Evolutionary conservation across 306 rosid species (phyloP), one percentile per base, ranked within the genome.

Genomic region (Fragaria iinumae): DNA sequence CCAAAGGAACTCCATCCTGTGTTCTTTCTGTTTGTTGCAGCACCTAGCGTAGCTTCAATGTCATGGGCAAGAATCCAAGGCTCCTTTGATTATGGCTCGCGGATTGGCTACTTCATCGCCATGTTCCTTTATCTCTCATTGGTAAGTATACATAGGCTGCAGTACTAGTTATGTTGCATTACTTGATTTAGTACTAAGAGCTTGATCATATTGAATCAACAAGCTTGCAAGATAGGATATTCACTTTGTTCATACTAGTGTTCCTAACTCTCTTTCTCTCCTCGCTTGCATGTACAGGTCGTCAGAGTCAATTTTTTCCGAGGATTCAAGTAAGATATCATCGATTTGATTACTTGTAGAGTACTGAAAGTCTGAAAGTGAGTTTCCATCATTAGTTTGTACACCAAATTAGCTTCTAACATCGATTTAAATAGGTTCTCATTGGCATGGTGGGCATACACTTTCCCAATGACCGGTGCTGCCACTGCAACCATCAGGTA

Each of bases 361-460:
- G 11, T 29, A 36, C n/a, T n/a, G n/a, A n/a, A n/a, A n/a, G n/a
- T n/a, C 4, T 34, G 55, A 23, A 41, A 69, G 8, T 41, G 20
- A 34, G 20, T 64, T 71, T 72, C 9, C 32, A 57, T 8, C 41
- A 65, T 11, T 10, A 13, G 12, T 27, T 1, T 21, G 10, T 14
- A 13, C n/a, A 13, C 32, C 2, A 62, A 63, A 6, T 8, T 16
- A 34, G 1, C 44, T 63, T 84, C 71, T 81, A n/a, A 80, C 76
- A 48, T 44, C 18, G n/a, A 44, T 82, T 70, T 65, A 60, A 72
- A 44, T 76, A 96, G 99, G 81, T 96, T 96, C 72, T 96, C 98
- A 0, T 81, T 96, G 70, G 86, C 99, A 45, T 95, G 99, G 99
- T 95, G 99, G 99, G 99, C 97, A 11, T 96, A 96, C 78, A 96